These are phyloP conservation scores for Suillus subaureus DNA, from an alignment of 768 basidiomycete genomes.

Conservation along the genomic window DNA sequence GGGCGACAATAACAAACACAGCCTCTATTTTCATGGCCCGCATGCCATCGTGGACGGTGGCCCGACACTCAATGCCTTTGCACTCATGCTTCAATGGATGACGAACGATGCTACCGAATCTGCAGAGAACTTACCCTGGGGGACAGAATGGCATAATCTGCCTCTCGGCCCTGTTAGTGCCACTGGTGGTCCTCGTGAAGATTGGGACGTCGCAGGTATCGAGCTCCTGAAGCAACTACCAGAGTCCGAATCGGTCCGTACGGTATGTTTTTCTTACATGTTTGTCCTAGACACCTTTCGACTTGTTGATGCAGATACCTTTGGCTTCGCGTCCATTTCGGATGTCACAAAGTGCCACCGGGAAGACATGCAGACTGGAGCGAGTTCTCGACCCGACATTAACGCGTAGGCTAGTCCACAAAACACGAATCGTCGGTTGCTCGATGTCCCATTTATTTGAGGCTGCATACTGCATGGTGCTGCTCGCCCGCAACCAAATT, in stretches of 20 bases:
- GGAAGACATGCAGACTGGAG: conserved; percentile 10
- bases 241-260: conserved; percentile 6
- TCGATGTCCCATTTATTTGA: conserved; percentile 22
- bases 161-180: conserved; percentile 28
- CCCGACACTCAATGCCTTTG: conserved; percentile 24
- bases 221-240: conserved; percentile 18
- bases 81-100: conserved; percentile 22
- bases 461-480: conserved; percentile 25
- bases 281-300: background rate
- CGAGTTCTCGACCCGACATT: conserved; percentile 12
- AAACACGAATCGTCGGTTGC: conserved; percentile 15
- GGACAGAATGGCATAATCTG: conserved; percentile 28
- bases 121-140: conserved; percentile 11
- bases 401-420: conserved; percentile 14
- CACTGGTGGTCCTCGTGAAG: conserved; percentile 21
- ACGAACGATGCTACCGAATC: background rate
- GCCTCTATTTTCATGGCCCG: conserved; percentile 26
- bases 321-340: conserved; percentile 9
- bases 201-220: conserved; percentile 20
- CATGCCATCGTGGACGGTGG: conserved; percentile 27
- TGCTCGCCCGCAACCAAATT: conserved; percentile 11
- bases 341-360: conserved; percentile 14
- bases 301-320: background rate
- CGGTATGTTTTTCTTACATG: conserved; percentile 13
- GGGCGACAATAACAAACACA: conserved; percentile 18